phyloP scores from a whole-genome alignment of 805 yeast species.

The Cyberlindnera samutprakarnensis region DNA sequence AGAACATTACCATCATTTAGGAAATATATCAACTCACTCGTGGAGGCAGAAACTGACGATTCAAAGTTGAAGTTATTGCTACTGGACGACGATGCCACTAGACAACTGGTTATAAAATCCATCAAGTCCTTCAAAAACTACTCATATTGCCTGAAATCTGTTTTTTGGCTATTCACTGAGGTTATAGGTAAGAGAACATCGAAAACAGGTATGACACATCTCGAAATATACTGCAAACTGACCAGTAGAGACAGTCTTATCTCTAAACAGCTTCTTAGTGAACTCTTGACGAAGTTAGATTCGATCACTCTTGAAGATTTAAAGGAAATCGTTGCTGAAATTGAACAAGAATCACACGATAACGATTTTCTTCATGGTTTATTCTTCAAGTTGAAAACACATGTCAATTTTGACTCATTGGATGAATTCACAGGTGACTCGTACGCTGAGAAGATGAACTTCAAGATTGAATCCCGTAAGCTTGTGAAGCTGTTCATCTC shows the following conservation, averaged over 20 bases:
- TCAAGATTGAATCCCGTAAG: slow-evolving; percentile 18
- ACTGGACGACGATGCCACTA: slow-evolving; percentile 15
- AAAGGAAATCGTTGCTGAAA: slow-evolving; percentile 5
- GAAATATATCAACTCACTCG: slow-evolving; percentile 12
- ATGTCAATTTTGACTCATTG: slow-evolving; percentile 1
- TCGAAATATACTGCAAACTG: slow-evolving; percentile 18
- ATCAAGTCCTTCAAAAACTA: slow-evolving; percentile 11
- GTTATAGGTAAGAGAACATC: slow-evolving; percentile 10
- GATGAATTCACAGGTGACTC: background rate
- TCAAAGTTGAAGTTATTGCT: slow-evolving; percentile 11
- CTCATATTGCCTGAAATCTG: slow-evolving; percentile 12
- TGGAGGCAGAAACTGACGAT: slow-evolving; percentile 2
- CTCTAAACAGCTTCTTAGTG: slow-evolving; percentile 18
- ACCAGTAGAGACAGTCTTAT: slow-evolving; percentile 18
- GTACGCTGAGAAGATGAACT: slow-evolving; percentile 11
- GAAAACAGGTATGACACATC: slow-evolving; percentile 9
- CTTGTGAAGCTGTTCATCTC: slow-evolving; percentile 10
- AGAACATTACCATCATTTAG: slow-evolving; percentile 30
- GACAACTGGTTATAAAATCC: slow-evolving; percentile 11
- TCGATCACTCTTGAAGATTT: slow-evolving; percentile 5
- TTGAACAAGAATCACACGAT: slow-evolving; percentile 4
- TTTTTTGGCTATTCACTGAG: slow-evolving; percentile 14
- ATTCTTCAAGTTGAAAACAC: slow-evolving; percentile 9
- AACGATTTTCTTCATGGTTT: slow-evolving; percentile 11
- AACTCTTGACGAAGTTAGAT: slow-evolving; percentile 13